Percentiles rank a stretch among this genome's conserved stretches.
phyloP scores from a whole-genome alignment of 176 grass and related monocot genomes.

The sorghum (Sorghum bicolor) region Sorghum_bicolor_NCBIv3 NC_012879.2:22158001-22158500 shows the following conservation, averaged over 20 bases:
- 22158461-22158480: background rate
- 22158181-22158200: background rate
- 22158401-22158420: background rate
- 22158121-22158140: background rate
- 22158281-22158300: background rate
- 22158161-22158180: background rate
- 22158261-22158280: background rate
- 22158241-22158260: background rate
- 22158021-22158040: background rate
- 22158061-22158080: background rate
- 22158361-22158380: background rate
- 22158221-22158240: background rate
- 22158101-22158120: background rate
- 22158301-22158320: background rate
- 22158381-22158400: background rate
- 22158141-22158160: background rate
- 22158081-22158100: background rate
- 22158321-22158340: background rate
- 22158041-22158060: background rate
- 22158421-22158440: background rate
- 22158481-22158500: background rate
- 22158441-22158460: background rate
- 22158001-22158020: background rate
- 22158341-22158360: background rate
- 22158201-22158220: background rate